Base-by-base conservation (phyloP, 2,329 filamentous ascomycete species). In the Xylariaceae sp. region DNA sequence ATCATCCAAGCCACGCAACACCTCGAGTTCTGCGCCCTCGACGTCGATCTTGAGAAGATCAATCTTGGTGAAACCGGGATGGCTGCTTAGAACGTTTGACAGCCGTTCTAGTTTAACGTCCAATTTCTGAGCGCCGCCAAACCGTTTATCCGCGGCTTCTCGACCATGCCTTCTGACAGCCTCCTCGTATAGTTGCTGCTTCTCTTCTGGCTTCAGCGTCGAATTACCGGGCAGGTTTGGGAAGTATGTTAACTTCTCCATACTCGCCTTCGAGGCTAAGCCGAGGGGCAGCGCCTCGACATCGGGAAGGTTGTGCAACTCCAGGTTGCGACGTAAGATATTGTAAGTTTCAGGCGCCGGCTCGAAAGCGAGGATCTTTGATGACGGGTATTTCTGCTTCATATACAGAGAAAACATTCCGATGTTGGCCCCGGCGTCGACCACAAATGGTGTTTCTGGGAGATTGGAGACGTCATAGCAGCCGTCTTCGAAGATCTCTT, bases 21-120 rank as follows among this genome's bases (percentile, higher is more conserved):
- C 53, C 33, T 56, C 53, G n/a, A 56, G 47, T 7, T 56, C 53
- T 5, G 47, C 47, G 31, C 53, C 53, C 26, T 56, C 53, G 3
- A 56, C 53, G 16, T 56, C 53, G 17, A 56, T 17, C 33, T 56
- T 56, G 19, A 56, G 47, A 26, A 56, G 37, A 21, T 56, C 53
- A n/a, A 56, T 56, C 4, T 17, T 21, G 3, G 39, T 29, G 34
- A 56, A 46, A 17, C 17, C 17, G 3, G 46, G 39, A 12, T 21
- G 41, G 26, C 11, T 36, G 6, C n/a, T 40, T 3, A 56, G 23
- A n/a, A 56, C 29, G 12, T 52, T 21, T 5, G 53, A 56, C 7
- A 56, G 21, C 19, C 53, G 39, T 23, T 56, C 40, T 7, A 56
- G 46, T 11, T 46, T 33, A 6, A 56, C 41, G n/a, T 51, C 33